Percentiles rank a stretch among this genome's conserved stretches.
Conservation (phyloP, 805 yeast genomes). For the Suhomyces faveliae region DNA sequence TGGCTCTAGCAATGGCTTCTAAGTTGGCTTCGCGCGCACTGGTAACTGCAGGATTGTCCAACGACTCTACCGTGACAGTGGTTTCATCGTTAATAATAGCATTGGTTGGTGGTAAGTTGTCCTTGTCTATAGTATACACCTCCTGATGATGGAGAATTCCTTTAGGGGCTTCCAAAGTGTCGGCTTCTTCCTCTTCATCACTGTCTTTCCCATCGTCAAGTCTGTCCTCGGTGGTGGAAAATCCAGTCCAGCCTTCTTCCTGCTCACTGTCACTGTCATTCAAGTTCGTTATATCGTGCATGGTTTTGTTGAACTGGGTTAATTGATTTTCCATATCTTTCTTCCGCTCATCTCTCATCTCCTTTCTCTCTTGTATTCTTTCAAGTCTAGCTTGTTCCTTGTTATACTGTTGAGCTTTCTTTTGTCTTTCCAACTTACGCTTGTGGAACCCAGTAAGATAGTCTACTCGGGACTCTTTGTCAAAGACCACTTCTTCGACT, state of each 20-base stretch:
- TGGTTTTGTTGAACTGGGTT: slow-evolving; percentile 52
- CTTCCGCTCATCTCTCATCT: slow-evolving; percentile 68
- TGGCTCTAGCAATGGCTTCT: slow-evolving; percentile 53
- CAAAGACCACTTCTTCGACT: slow-evolving; percentile 83
- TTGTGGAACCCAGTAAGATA: slow-evolving; percentile 95
- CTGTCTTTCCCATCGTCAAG: slow-evolving; percentile 3
- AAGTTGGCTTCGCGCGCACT: slow-evolving; percentile 33
- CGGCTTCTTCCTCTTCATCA: slow-evolving; percentile 2
- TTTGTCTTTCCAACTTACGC: slow-evolving; percentile 83
- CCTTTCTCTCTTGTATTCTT: slow-evolving; percentile 72
- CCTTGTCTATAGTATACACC: slow-evolving; percentile 30
- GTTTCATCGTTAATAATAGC: slow-evolving; percentile 47
- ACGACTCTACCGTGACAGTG: slow-evolving; percentile 55
- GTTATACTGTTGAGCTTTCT: slow-evolving; percentile 73
- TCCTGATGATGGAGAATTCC: slow-evolving; percentile 22
- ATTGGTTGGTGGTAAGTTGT: slow-evolving; percentile 18
- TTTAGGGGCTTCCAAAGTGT: background rate
- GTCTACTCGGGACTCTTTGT: slow-evolving; percentile 74
- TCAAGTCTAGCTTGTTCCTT: slow-evolving; percentile 76
- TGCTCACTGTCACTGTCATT: slow-evolving; percentile 8
- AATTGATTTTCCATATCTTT: slow-evolving; percentile 63
- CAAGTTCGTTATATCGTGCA: slow-evolving; percentile 21
- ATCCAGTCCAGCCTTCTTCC: slow-evolving; percentile 42
- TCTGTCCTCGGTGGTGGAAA: slow-evolving; percentile 13
- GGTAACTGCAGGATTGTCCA: slow-evolving; percentile 45